Evolutionary conservation across 2,329 filamentous ascomycete genomes (phyloP), one percentile per base, ranked within the genome.

Genomic region (Endothia cerciana): DNA sequence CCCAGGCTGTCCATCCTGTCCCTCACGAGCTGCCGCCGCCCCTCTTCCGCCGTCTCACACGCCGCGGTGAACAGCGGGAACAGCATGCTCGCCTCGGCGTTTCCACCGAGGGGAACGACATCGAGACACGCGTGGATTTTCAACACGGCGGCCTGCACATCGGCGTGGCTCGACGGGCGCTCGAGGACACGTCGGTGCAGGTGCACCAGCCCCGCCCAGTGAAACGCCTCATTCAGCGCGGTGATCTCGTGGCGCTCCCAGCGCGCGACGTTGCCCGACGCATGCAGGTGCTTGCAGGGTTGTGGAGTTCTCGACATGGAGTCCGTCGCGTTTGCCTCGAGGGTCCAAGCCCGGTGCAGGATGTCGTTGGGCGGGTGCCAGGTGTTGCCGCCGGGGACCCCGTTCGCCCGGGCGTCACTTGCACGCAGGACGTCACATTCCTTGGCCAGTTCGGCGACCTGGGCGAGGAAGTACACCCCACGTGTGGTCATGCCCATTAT

Each of bases 41-140:
- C 77, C 41, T 80, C 72, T 59, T 88, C 84, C 64, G 79, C 79
- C 0, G 88, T 87, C 74, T 95, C 91, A 70, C 91, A 94, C 0
- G 92, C 92, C 1, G 92, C 92, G 1, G 91, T 91, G 76, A 95
- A 95, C 78, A 95, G 88, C 0, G 92, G 92, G 70, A 95, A 94
- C 47, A 95, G 76, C 22, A 92, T 79, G 72, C 91, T 92, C 10
- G 87, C 88, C 76, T 94, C 92, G 0, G 91, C 91, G 19, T 87
- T 88, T 38, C 89, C 89, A 6, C 90, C 89, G 15, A 82, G 79
- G 15, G 87, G 80, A 59, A 95, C 86, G 45, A 84, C 85, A 28
- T 81, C 80, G 68, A 94, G 79, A 40, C 87, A 85, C 1, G 80
- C 78, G 36, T 92, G 79, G 56, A 94, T 90, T 68, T 86, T 83